Base-by-base conservation (phyloP, 192 early-diverging fungal species). In the Coemansia sp. region DNA sequence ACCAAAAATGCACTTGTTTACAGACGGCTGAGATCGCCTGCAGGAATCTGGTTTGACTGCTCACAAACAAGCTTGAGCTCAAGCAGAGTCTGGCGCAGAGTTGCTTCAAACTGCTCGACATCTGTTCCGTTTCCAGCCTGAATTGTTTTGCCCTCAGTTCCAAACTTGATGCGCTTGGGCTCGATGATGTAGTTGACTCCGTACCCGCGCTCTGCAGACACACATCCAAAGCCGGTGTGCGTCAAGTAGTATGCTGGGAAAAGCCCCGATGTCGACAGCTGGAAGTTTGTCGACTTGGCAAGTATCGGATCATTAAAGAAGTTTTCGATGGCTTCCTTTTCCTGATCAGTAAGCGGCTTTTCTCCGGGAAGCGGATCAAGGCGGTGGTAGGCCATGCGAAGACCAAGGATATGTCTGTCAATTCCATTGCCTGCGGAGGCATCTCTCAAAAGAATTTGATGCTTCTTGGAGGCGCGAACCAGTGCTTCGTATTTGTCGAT, bases 221-320 rank as follows among this genome's bases (percentile, higher is more conserved):
- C 87, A 42, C 86, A 80, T n/a, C 92, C 92, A 71, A 94, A 96
- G 4, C 93, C 93, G n/a, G 89, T 88, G 11, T 86, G 91, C 22
- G 81, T 70, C 49, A 93, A 67, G 46, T 80, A 67, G 46, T 84
- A 69, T 6, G 86, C 86, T 1, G 90, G 81, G 75, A 87, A 86
- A 37, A 96, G 68, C 8, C 86, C 87, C 19, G 85, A 87, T 2
- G 94, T 94, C 14, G 87, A 88, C 14, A 96, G 64, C 30, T 83
- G 64, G 86, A 88, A 96, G 15, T 78, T 64, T 15, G 78, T 75
- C 15, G 86, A 86, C 64, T 83, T 69, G 13, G 84, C 72, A 70
- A 85, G 89, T 11, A 84, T 68, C 8, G 87, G 87, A 44, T 96
- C 90, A n/a, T 62, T 75, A 44, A 87, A 89, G 24, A 72, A 72